These are phyloP conservation scores for Nitzschia sp. DNA, from an alignment of 108 stramenopile species.

Conservation along the genomic window DNA sequence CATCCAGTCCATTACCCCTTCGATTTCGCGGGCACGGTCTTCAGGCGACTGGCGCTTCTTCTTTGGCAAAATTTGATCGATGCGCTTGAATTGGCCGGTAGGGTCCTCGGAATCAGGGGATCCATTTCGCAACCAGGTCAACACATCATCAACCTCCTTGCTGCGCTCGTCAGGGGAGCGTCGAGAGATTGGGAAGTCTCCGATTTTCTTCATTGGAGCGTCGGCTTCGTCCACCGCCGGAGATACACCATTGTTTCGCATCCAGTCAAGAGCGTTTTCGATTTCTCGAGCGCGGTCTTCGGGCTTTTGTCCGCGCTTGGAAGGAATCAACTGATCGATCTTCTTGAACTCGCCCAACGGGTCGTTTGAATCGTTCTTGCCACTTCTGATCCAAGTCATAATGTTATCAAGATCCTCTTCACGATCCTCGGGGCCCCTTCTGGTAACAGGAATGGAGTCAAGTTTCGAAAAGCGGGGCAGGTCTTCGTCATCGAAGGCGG, in stretches of 20 bases:
- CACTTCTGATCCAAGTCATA: slow-evolving; percentile 29
- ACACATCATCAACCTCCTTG: slow-evolving; percentile 22
- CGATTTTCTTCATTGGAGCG: slow-evolving; percentile 12
- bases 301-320: slow-evolving; percentile 12
- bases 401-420: slow-evolving; percentile 22
- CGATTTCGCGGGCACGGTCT: slow-evolving; percentile 28
- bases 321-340: slow-evolving; percentile 28
- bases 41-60: slow-evolving; percentile 12
- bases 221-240: slow-evolving; percentile 4
- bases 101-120: slow-evolving; percentile 15
- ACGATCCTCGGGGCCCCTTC: slow-evolving; percentile 26
- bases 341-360: slow-evolving; percentile 23
- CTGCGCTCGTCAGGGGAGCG: slow-evolving; percentile 21
- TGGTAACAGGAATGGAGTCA: slow-evolving; percentile 17
- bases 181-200: slow-evolving; percentile 8
- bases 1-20: slow-evolving; percentile 43
- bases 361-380: slow-evolving; percentile 9
- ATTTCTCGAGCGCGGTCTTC: slow-evolving; percentile 40
- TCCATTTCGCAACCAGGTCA: slow-evolving; percentile 33
- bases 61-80: slow-evolving; percentile 31
- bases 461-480: slow-evolving; percentile 11
- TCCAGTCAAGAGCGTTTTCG: slow-evolving; percentile 41
- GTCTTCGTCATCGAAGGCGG: slow-evolving; percentile 4
- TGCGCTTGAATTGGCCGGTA: slow-evolving; percentile 15
- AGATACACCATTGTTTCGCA: slow-evolving; percentile 26